A percentile compares a stretch with the other conserved stretches of the same genome.
These are phyloP conservation scores for Exophiala viscosa DNA, from an alignment of 2,329 filamentous ascomycete species.

Conservation along the genomic window DNA sequence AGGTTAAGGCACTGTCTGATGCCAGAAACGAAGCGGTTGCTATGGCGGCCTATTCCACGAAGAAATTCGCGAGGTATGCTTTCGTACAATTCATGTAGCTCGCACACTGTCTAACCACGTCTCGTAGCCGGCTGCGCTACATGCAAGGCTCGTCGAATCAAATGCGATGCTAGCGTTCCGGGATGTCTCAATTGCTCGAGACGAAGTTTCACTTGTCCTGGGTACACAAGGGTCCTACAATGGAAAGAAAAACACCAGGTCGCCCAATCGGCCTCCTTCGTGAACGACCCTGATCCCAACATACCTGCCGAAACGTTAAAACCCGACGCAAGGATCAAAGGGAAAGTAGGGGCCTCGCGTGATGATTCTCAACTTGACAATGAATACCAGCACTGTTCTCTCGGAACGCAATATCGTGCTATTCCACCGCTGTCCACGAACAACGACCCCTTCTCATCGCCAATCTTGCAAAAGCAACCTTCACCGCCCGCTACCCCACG, in stretches of 20 bases:
- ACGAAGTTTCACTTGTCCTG: neutral
- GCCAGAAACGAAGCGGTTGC: neutral
- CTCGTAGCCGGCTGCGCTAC: neutral
- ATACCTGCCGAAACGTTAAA: neutral
- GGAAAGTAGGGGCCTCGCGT: no score
- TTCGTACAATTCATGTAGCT: neutral
- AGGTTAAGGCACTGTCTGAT: no score
- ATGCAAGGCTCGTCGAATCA: conserved; percentile 1
- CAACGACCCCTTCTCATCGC: no score
- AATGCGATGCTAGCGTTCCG: neutral
- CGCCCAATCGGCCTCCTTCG: neutral
- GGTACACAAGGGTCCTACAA: neutral
- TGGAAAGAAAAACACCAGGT: neutral
- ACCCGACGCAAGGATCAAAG: no score
- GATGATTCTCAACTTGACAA: no score
- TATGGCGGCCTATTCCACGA: conserved; percentile 4
- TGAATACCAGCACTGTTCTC: no score
- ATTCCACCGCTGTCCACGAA: no score
- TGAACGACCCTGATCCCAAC: neutral
- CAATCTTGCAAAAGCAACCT: no score
- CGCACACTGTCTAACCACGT: neutral
- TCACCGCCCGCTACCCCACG: neutral
- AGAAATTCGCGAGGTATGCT: neutral
- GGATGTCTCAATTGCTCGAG: conserved; percentile 1
- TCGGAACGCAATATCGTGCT: no score